These are phyloP conservation scores for Phytophthora citrophthora DNA, from an alignment of 352 stramenopile genomes.

Conservation along the genomic window DNA sequence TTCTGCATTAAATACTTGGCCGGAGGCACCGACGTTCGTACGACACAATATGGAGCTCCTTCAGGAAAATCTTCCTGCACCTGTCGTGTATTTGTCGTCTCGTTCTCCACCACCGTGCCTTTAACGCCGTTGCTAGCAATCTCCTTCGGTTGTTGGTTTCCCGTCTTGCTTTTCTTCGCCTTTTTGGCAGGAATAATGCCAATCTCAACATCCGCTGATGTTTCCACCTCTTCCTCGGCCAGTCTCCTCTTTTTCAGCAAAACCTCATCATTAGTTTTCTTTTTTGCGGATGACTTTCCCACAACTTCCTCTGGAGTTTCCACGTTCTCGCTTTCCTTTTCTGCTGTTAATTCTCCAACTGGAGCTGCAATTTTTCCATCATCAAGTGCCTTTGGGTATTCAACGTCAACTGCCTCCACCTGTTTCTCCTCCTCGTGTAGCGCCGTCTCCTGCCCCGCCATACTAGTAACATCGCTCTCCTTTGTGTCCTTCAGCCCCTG, in stretches of 20 bases:
- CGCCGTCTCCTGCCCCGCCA: constrained; percentile 25
- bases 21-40: constrained; percentile 46
- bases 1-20: constrained; percentile 60
- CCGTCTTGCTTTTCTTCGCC: constrained; percentile 19
- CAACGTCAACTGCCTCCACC: constrained; percentile 4
- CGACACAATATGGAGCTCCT: constrained; percentile 33
- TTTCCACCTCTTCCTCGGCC: constrained; percentile 14
- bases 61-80: constrained; percentile 7
- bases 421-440: not conserved
- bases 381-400: not conserved
- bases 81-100: not conserved
- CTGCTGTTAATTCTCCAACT: constrained; percentile 10
- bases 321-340: constrained; percentile 16
- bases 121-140: constrained; percentile 1
- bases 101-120: not conserved
- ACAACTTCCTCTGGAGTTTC: constrained; percentile 11
- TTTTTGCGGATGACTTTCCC: constrained; percentile 5
- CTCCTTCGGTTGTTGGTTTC: constrained; percentile 3
- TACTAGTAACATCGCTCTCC: constrained; percentile 29
- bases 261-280: constrained; percentile 6
- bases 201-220: constrained; percentile 2
- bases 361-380: not conserved
- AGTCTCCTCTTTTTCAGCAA: constrained; percentile 39
- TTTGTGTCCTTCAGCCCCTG: constrained; percentile 4
- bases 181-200: constrained; percentile 19